Percentiles rank a stretch among this genome's conserved stretches.
Evolutionary conservation across 148 eudicot genomes (phyloP).

Genomic region (Chenopodium suecicum): DNA sequence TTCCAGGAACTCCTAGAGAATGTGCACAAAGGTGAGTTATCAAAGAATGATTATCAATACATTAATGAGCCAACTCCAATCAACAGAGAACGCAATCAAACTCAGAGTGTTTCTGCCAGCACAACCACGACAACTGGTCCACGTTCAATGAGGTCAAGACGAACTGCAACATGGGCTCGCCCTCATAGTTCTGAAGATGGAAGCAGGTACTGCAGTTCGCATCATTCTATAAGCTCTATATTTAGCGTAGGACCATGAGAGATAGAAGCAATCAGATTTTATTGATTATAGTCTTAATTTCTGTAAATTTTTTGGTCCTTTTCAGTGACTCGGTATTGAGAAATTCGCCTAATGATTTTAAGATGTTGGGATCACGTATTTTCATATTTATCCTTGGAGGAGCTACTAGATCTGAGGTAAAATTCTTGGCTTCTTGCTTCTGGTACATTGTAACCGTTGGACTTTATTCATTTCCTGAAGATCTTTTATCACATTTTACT

Average conservation of each 20-base stretch:
- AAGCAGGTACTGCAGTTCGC: conserved; percentile 46
- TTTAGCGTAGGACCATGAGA: not conserved
- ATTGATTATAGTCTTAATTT: not conserved
- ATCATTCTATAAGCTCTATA: conserved; percentile 3
- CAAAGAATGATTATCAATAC: conserved; percentile 71
- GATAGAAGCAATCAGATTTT: not conserved
- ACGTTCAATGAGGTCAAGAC: conserved; percentile 83
- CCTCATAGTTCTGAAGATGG: conserved; percentile 84
- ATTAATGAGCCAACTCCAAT: conserved; percentile 55
- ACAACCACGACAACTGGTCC: conserved; percentile 43
- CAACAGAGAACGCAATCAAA: conserved; percentile 28
- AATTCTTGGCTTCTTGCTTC: not conserved
- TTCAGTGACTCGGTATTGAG: conserved; percentile 71
- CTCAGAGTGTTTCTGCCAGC: conserved; percentile 34
- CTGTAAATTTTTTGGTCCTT: conserved; percentile 12
- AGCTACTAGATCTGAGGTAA: conserved; percentile 96
- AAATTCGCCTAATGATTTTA: conserved; percentile 55
- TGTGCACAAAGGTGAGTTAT: conserved; percentile 66
- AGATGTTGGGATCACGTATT: conserved; percentile 85
- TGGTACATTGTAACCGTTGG: not conserved
- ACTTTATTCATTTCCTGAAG: conserved; percentile 3
- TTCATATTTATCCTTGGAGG: conserved; percentile 91
- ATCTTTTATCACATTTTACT: conserved; percentile 22
- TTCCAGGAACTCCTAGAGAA: conserved; percentile 81
- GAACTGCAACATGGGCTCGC: conserved; percentile 91